These are phyloP conservation scores for Ceratocystis cubensis DNA, from an alignment of 2,329 filamentous ascomycete species.

Conservation along the genomic window DNA sequence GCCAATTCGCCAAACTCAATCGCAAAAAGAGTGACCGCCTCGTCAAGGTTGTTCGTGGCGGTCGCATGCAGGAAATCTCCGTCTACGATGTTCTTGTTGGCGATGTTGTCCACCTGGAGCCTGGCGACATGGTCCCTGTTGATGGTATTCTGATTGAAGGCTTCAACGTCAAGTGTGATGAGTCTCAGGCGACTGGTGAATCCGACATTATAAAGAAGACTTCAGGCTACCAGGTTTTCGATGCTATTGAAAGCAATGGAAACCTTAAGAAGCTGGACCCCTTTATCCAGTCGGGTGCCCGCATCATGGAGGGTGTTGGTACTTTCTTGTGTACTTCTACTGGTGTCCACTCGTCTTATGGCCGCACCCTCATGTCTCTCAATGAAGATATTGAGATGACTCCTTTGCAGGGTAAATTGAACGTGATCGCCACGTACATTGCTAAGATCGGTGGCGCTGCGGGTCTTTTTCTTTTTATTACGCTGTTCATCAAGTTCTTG, in stretches of 20 bases:
- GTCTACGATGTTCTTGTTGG: constrained; percentile 58
- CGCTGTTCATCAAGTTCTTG: constrained; percentile 76
- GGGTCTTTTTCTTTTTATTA: constrained; percentile 67
- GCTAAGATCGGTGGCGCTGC: constrained; percentile 66
- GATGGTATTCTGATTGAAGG: constrained; percentile 62
- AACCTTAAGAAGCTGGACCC: constrained; percentile 62
- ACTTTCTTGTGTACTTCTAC: constrained; percentile 64
- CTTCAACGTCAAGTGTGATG: constrained; percentile 63
- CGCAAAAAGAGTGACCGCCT: constrained; percentile 65
- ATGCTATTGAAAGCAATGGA: constrained; percentile 54
- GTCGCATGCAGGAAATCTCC: constrained; percentile 55
- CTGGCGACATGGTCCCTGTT: constrained; percentile 61
- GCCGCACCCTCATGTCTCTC: constrained; percentile 61
- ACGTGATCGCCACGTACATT: constrained; percentile 63
- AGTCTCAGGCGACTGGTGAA: constrained; percentile 68
- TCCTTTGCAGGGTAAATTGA: constrained; percentile 63
- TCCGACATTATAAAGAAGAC: constrained; percentile 62
- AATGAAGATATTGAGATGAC: constrained; percentile 64
- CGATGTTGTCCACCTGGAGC: constrained; percentile 60
- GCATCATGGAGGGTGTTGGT: constrained; percentile 64
- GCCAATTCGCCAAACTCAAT: constrained; percentile 67
- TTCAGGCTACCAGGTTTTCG: constrained; percentile 53
- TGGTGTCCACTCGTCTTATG: constrained; percentile 60
- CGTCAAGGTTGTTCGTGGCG: constrained; percentile 60
- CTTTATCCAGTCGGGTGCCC: constrained; percentile 73